These are phyloP conservation scores for Hymenoscyphus repandus DNA, from an alignment of 2,329 filamentous ascomycete species.

Conservation along the genomic window DNA sequence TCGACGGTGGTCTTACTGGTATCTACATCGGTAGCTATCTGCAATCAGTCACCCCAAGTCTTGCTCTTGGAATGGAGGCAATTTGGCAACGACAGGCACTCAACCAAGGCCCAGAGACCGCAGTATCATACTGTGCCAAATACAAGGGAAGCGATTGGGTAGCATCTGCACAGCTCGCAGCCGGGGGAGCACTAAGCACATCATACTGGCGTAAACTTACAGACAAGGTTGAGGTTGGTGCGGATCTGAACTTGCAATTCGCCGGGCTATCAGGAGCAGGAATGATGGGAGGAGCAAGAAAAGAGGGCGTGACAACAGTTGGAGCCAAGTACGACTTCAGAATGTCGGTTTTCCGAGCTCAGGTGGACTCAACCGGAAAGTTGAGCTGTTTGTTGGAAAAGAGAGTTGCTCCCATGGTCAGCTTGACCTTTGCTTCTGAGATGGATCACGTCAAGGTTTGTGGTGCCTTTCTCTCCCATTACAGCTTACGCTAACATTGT, in stretches of 20 bases:
- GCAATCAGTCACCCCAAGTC: constrained; percentile 81
- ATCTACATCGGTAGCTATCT: constrained; percentile 96
- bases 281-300: constrained; percentile 72
- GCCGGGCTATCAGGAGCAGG: constrained; percentile 56
- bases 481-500: constrained; percentile 27
- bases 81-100: constrained; percentile 88
- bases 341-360: constrained; percentile 89
- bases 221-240: constrained; percentile 93
- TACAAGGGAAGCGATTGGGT: constrained; percentile 94
- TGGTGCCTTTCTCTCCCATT: constrained; percentile 18
- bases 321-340: constrained; percentile 98
- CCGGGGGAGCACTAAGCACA: constrained; percentile 80
- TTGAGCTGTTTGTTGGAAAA: constrained; percentile 91
- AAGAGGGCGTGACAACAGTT: constrained; percentile 85
- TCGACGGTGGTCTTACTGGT: constrained; percentile 89
- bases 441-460: constrained; percentile 93
- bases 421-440: constrained; percentile 91
- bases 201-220: constrained; percentile 93
- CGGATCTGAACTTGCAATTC: constrained; percentile 87
- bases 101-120: constrained; percentile 83
- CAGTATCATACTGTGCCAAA: constrained; percentile 81
- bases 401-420: constrained; percentile 86
- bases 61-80: constrained; percentile 84
- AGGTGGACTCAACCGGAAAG: constrained; percentile 93
- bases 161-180: constrained; percentile 75